Percentiles rank a stretch among this genome's conserved stretches.
Evolutionary conservation across 306 rosid genomes (phyloP).

Genomic region (Malus sylvestris): DNA sequence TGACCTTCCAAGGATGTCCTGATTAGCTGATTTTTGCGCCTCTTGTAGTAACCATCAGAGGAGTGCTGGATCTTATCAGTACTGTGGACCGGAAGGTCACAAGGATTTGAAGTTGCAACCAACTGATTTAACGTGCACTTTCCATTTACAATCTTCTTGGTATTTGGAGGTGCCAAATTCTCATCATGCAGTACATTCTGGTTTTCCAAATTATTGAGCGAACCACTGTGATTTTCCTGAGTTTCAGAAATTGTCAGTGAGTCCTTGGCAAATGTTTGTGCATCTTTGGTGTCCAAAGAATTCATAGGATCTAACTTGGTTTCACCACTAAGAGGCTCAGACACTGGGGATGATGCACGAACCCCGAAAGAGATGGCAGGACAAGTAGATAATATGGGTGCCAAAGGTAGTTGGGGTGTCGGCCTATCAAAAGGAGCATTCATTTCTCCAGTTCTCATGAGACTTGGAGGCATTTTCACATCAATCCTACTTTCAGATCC

Average conservation of each 20-base stretch:
- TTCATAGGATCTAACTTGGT: conserved; percentile 32
- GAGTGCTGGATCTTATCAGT: conserved; percentile 46
- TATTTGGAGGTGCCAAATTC: conserved; percentile 30
- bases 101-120: conserved; percentile 69
- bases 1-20: conserved; percentile 59
- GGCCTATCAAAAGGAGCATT: conserved; percentile 38
- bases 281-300: conserved; percentile 28
- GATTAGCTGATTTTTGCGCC: conserved; percentile 71
- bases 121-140: conserved; percentile 81
- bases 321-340: conserved; percentile 44
- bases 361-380: conserved; percentile 25
- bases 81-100: conserved; percentile 32
- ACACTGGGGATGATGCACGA: conserved; percentile 28
- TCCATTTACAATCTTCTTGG: conserved; percentile 55
- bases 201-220: conserved; percentile 32
- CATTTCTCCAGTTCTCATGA: conserved; percentile 25
- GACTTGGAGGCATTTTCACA: conserved; percentile 21
- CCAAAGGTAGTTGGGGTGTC: conserved; percentile 30
- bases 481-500: conserved; percentile 39
- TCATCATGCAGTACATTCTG: conserved; percentile 38
- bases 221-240: conserved; percentile 39
- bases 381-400: conserved; percentile 11
- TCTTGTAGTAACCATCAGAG: conserved; percentile 81
- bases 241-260: conserved; percentile 23
- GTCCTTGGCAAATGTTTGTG: conserved; percentile 31